phyloP scores from a whole-genome alignment of 768 basidiomycete species.

The Psilocybe cyanescens region DNA sequence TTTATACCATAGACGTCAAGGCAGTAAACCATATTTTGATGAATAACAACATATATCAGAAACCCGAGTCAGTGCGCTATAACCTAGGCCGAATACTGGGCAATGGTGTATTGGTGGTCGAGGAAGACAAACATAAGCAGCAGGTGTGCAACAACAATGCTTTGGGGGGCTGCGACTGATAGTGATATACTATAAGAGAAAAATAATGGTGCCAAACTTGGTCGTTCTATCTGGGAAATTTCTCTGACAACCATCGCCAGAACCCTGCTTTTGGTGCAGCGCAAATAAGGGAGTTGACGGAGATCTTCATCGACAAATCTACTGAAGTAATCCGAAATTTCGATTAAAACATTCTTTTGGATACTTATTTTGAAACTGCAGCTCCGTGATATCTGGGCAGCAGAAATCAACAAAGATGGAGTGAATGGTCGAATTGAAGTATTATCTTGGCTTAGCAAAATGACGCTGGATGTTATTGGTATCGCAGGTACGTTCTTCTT shows the following conservation, averaged over 20 bases:
- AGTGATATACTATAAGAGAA: conserved; percentile 32
- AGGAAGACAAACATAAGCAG: conserved; percentile 49
- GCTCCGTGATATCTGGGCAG: conserved; percentile 54
- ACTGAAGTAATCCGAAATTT: conserved; percentile 38
- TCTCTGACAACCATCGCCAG: conserved; percentile 27
- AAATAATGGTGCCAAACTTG: conserved; percentile 40
- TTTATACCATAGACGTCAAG: conserved; percentile 63
- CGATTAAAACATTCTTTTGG: not conserved
- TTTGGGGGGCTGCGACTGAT: not conserved
- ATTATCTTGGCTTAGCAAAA: conserved; percentile 64
- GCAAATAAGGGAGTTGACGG: conserved; percentile 60
- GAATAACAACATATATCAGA: conserved; percentile 58
- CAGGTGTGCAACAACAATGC: conserved; percentile 33
- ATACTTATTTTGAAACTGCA: conserved; percentile 16
- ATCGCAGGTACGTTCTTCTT: conserved; percentile 54
- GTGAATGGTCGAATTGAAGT: conserved; percentile 51
- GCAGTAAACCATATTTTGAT: conserved; percentile 68
- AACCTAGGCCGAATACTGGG: conserved; percentile 47
- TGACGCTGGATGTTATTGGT: conserved; percentile 80
- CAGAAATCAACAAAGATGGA: conserved; percentile 34
- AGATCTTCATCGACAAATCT: conserved; percentile 60
- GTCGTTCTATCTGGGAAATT: too few species aligned
- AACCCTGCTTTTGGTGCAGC: conserved; percentile 69
- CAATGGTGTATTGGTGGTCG: conserved; percentile 50
- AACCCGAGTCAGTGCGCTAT: conserved; percentile 45